Percentiles rank a stretch among this genome's conserved stretches.
phyloP scores from a whole-genome alignment of 2,329 filamentous ascomycete species.

The Colletotrichum sp. region DNA sequence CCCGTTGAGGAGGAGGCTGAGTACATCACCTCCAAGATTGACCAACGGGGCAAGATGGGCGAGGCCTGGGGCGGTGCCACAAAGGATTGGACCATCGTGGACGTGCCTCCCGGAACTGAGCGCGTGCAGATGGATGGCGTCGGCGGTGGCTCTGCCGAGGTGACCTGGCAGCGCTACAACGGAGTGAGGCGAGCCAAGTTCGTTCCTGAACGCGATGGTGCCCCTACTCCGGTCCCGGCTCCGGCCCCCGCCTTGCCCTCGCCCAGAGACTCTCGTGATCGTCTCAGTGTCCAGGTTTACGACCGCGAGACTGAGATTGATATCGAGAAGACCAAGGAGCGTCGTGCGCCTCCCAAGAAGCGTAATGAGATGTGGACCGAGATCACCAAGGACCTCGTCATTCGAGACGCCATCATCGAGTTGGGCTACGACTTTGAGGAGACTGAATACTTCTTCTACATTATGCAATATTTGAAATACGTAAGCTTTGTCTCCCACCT shows the following conservation, averaged over 20 bases:
- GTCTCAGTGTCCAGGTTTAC: constrained; percentile 51
- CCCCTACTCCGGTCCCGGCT: constrained; percentile 14
- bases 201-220: constrained; percentile 67
- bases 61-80: constrained; percentile 79
- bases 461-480: constrained; percentile 88
- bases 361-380: constrained; percentile 89
- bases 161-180: constrained; percentile 81
- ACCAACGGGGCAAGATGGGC: constrained; percentile 68
- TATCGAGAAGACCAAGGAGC: constrained; percentile 61
- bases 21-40: constrained; percentile 62
- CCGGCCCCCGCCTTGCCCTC: constrained; percentile 28
- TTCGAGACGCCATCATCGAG: constrained; percentile 84
- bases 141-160: constrained; percentile 76
- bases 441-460: constrained; percentile 87
- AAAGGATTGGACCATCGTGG: constrained; percentile 80
- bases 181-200: constrained; percentile 79
- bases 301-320: constrained; percentile 55
- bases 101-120: constrained; percentile 84
- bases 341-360: constrained; percentile 45
- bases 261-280: constrained; percentile 37
- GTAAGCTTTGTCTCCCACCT: constrained; percentile 60
- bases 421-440: constrained; percentile 90
- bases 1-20: constrained; percentile 65
- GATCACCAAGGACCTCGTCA: constrained; percentile 91
- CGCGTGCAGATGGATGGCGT: constrained; percentile 82